Conservation (phyloP, 331 rosid genomes). For the Pyracantha coccinea region DNA sequence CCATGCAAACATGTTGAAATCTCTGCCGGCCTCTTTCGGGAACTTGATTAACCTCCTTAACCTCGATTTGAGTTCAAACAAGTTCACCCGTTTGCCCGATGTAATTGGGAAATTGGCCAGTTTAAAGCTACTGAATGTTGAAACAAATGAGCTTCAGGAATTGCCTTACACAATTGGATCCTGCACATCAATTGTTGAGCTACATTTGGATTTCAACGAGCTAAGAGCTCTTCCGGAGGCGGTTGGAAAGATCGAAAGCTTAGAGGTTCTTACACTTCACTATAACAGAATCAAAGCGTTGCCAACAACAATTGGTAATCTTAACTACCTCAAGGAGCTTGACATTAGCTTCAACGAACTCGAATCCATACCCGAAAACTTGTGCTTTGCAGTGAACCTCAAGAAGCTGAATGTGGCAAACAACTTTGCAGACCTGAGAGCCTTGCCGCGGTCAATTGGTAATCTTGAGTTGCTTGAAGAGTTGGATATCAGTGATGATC, state of each 20-base stretch:
- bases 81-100: conserved; percentile 56
- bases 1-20: conserved; percentile 60
- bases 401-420: conserved; percentile 64
- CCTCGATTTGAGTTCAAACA: conserved; percentile 73
- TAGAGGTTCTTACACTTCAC: conserved; percentile 70
- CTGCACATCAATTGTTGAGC: conserved; percentile 49
- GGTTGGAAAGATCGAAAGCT: conserved; percentile 64
- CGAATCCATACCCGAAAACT: conserved; percentile 56
- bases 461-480: conserved; percentile 90
- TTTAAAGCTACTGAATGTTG: conserved; percentile 54
- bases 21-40: conserved; percentile 64
- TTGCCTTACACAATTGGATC: conserved; percentile 75
- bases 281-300: conserved; percentile 67
- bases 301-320: conserved; percentile 67
- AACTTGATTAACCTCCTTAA: conserved; percentile 54
- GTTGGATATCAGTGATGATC: conserved; percentile 83
- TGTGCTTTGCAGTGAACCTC: conserved; percentile 59
- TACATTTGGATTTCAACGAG: conserved; percentile 70
- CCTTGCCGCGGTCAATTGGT: conserved; percentile 79
- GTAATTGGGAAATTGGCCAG: conserved; percentile 51
- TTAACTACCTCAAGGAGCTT: conserved; percentile 65
- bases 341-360: conserved; percentile 91
- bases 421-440: conserved; percentile 77
- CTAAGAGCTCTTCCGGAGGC: conserved; percentile 88
- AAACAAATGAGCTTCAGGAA: conserved; percentile 72